Conservation (phyloP, 345 rosid genomes). For the Brassica rapa region DNA sequence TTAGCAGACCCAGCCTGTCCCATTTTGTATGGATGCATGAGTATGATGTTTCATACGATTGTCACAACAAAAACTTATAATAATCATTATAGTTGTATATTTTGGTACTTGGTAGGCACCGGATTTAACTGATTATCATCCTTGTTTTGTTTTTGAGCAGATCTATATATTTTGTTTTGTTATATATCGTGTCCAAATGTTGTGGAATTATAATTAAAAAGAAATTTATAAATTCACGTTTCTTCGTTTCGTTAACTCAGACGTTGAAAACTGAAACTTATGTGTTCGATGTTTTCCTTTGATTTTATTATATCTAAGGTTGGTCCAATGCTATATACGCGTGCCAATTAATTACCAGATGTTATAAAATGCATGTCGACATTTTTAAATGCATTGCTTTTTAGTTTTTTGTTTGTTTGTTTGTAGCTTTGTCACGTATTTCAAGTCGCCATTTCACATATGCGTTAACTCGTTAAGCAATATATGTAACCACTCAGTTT, state of each 20-base stretch:
- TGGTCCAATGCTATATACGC: slow-evolving; percentile 36
- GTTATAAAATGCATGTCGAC: not conserved
- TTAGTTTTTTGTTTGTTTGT: too few species aligned
- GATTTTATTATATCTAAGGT: slow-evolving; percentile 5
- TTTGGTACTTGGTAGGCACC: slow-evolving; percentile 41
- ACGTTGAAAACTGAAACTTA: slow-evolving; percentile 34
- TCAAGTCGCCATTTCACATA: not conserved
- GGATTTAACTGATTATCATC: slow-evolving; percentile 25
- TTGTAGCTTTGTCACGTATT: not conserved
- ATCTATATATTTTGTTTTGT: slow-evolving; percentile 28
- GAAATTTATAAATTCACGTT: not conserved
- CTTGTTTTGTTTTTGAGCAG: slow-evolving; percentile 26
- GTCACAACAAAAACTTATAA: slow-evolving; percentile 11
- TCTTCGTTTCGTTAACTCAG: slow-evolving; percentile 18
- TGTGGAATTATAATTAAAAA: not conserved
- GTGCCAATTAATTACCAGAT: slow-evolving; percentile 17
- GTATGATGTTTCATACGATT: slow-evolving; percentile 28
- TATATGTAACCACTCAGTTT: not conserved
- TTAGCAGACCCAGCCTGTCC: slow-evolving; percentile 30
- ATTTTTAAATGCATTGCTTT: not conserved
- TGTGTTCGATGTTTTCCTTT: slow-evolving; percentile 19
- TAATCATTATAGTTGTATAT: slow-evolving; percentile 12
- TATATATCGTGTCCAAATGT: slow-evolving; percentile 29
- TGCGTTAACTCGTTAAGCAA: not conserved
- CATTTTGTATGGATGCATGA: slow-evolving; percentile 34